These are phyloP conservation scores for Pseudocercospora eumusae DNA, from an alignment of 2,329 filamentous ascomycete genomes.

Conservation along the genomic window DNA sequence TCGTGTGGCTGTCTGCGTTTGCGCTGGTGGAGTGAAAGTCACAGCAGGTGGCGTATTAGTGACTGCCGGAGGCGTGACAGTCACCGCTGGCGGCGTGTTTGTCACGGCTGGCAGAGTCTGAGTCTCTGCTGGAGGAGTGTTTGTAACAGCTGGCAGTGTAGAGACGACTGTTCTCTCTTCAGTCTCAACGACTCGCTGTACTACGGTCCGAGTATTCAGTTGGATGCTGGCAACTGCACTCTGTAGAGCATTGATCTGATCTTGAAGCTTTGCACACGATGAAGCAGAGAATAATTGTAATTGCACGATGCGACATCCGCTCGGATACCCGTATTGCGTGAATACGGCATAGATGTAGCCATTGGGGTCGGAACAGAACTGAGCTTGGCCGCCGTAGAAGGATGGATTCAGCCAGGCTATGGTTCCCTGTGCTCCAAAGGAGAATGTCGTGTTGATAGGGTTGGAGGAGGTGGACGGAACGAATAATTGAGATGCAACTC, in stretches of 20 bases:
- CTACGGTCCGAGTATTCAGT: not conserved
- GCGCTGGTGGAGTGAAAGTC: not conserved
- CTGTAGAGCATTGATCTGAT: not conserved
- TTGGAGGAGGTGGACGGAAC: not conserved
- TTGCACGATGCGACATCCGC: constrained; percentile 9
- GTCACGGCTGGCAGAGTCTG: too few relatives aligned
- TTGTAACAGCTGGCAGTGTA: too few relatives aligned
- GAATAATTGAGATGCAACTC: constrained; percentile 7
- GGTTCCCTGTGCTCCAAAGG: constrained; percentile 5
- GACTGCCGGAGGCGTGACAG: constrained; percentile 7
- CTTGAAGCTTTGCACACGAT: constrained; percentile 6
- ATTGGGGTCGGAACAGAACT: constrained; percentile 13
- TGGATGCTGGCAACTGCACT: not conserved
- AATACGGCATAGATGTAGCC: constrained; percentile 16
- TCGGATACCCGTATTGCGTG: not conserved
- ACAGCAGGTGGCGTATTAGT: not conserved
- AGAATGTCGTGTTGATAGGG: constrained; percentile 10
- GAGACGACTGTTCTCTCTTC: too few relatives aligned
- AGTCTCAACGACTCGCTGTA: not conserved
- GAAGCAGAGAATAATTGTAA: constrained; percentile 9
- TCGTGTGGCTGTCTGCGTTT: constrained; percentile 6
- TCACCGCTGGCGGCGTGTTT: not conserved
- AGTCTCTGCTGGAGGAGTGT: too few relatives aligned
- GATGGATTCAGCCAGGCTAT: constrained; percentile 11
- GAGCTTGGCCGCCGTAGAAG: constrained; percentile 14